Base-by-base conservation (phyloP, 148 eudicot genomes). In the Fallopia convolvulus region DNA sequence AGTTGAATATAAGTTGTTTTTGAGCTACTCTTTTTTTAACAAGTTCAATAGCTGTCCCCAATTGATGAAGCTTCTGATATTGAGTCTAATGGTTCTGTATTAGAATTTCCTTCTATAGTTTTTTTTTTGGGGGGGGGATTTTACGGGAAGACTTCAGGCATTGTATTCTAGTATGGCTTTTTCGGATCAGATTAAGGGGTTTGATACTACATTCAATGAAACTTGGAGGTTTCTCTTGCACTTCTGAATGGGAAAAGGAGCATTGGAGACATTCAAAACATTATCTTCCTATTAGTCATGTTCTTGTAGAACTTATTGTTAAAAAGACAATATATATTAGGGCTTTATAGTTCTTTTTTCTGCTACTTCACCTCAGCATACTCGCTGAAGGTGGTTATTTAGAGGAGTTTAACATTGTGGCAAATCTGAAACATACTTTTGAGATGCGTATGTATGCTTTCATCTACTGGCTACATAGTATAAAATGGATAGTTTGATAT, bases 91-190 rank as follows among this genome's bases (percentile, higher is more conserved):
- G 17, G 70, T 13, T 30, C 14, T 32, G 46, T 32, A 33, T 15
- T 39, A 68, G 20, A 68, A 68, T 36, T 39, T 17, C 39, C 46
- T 39, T 68, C 72, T 68, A 30, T 3, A 21, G 5, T 7, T 4
- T 63, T 33, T 11, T 60, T 60, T 26, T 68, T 65, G 5, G 2
- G 30, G 15, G 33, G 30, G 30, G 30, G 30, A 26, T 26, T 32
- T 39, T 36, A 68, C 36, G 18, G 72, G 11, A 36, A 68, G 21
- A 68, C 20, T 65, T 4, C 21, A 33, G 72, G n/a, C 13, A 42
- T 68, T 68, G 46, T 36, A 36, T 68, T 68, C 44, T 68, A 39
- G 72, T 36, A 68, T 36, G 72, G 42, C 72, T 36, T 68, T 36
- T 68, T 6, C 36, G 21, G 72, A 68, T 65, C 41, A 65, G 40